Conservation (phyloP, 768 basidiomycete species). For the Boletus patriciae region DNA sequence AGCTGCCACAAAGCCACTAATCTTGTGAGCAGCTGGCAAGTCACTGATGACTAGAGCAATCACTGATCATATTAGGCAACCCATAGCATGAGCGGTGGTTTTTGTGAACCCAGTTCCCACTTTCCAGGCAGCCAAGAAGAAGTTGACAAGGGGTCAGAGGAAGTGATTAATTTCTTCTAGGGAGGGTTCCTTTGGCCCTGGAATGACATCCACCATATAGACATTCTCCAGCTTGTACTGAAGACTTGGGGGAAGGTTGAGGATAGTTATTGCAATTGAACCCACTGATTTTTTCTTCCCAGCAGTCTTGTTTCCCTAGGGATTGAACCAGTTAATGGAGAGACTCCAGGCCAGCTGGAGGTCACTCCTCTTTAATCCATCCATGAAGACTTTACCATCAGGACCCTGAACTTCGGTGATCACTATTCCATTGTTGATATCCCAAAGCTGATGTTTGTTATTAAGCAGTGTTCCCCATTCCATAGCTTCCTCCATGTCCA, state of each 20-base stretch:
- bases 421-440: background rate
- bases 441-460: background rate
- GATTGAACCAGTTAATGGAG: constrained; percentile 33
- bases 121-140: constrained; percentile 34
- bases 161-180: constrained; percentile 31
- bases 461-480: constrained; percentile 13
- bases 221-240: constrained; percentile 34
- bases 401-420: background rate
- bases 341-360: constrained; percentile 23
- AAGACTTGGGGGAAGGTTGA: constrained; percentile 25
- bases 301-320: constrained; percentile 19
- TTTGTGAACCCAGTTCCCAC: constrained; percentile 28
- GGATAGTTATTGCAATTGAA: constrained; percentile 12
- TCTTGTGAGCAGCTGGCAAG: background rate
- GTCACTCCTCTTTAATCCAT: constrained; percentile 2
- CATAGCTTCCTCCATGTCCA: constrained; percentile 30
- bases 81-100: constrained; percentile 11
- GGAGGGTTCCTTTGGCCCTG: constrained; percentile 37
- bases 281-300: constrained; percentile 13
- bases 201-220: constrained; percentile 38
- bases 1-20: background rate
- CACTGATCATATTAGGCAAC: background rate
- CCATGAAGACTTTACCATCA: background rate
- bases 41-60: background rate
- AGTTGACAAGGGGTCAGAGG: constrained; percentile 34